Base-by-base conservation (phyloP, 805 yeast species). In the Ogataea philodendri region DNA sequence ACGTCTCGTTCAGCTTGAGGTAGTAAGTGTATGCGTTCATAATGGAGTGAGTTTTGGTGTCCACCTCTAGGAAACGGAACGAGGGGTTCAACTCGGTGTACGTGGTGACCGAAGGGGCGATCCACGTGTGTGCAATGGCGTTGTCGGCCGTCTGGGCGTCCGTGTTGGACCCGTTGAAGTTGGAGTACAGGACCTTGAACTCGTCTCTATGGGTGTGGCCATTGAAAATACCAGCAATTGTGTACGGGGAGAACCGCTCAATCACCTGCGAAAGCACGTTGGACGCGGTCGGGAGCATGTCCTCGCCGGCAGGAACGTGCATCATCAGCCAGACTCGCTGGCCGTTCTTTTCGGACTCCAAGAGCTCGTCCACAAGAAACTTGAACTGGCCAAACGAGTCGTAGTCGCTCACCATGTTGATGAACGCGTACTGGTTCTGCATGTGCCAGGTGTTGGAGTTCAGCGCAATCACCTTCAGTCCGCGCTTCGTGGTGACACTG, bases 191-290 rank as follows among this genome's bases (percentile, higher is more conserved):
- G 5, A 81, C 62, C 36, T 73, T 68, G 63, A 81, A 81, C 56
- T 80, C 82, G 57, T 81, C 89, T 45, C 65, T 62, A 50, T 81
- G 88, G 5, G 84, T 78, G 51, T 80, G 85, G 16, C 88, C 89
- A 53, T 71, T 79, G 65, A 81, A 81, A 19, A 78, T 64, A 29
- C 73, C 81, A 7, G 86, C 82, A 55, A 81, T 76, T 8, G 83
- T 77, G 50, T 70, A 69, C 13, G 84, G 85, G 20, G 82, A 73
- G 55, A 80, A 81, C 56, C 88, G 69, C 49, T 76, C 78, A 15
- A 81, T 67, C 24, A 81, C 74, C 43, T 73, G 72, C 20, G 69
- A 62, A 43, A 78, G 74, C 20, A 76, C 61, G 36, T 71, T 66
- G 16, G 84, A 70, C 35, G 74, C 81, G 24, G 77, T 63, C 9